Percentiles rank a stretch among this genome's conserved stretches.
phyloP scores from a whole-genome alignment of 2,329 filamentous ascomycete species.

The Paecilomyces dactylethromorphus region DNA sequence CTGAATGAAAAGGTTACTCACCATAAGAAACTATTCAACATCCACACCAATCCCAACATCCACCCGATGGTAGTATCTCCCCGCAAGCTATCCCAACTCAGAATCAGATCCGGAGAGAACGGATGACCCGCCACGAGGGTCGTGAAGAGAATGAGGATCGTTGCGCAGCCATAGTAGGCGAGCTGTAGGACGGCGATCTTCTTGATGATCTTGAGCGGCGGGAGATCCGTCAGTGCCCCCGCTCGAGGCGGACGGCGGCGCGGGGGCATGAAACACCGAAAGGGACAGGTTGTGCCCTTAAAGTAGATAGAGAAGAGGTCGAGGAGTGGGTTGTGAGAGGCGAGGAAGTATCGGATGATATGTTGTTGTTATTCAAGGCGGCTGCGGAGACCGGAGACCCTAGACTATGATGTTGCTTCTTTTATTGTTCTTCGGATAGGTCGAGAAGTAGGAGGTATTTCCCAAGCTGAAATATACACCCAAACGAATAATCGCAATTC shows the following conservation, averaged over 20 bases:
- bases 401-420: neutral
- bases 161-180: conserved; percentile 58
- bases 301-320: neutral
- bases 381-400: neutral
- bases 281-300: neutral
- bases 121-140: conserved; percentile 58
- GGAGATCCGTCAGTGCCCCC: conserved; percentile 60
- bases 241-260: conserved; percentile 57
- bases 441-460: neutral
- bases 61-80: conserved; percentile 65
- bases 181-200: conserved; percentile 61
- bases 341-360: neutral
- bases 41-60: conserved; percentile 62
- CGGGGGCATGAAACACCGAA: conserved; percentile 28
- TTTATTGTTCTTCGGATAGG: neutral
- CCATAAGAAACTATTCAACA: conserved; percentile 59
- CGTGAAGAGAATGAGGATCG: conserved; percentile 60
- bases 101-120: conserved; percentile 52
- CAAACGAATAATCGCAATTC: neutral
- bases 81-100: conserved; percentile 58
- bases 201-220: conserved; percentile 59
- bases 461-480: neutral
- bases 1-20: conserved; percentile 37
- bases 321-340: conserved; percentile 1
- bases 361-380: neutral